A percentile compares a stretch with the other conserved stretches of the same genome.
Conservation (phyloP, 768 basidiomycete species). For the Rhizopogon vinicolor region DNA sequence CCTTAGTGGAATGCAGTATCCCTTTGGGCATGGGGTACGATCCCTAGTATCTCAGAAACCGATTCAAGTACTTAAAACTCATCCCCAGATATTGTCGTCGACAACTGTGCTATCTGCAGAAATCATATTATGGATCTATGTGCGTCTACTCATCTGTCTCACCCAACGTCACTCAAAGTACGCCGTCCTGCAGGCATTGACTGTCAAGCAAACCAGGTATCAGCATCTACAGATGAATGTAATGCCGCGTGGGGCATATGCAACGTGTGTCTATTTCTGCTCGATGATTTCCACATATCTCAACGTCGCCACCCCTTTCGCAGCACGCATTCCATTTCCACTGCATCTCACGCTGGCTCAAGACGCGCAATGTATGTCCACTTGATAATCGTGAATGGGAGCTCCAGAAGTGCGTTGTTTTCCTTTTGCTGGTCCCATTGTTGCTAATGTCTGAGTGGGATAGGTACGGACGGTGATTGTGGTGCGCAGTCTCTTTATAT, state of each 20-base stretch:
- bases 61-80: conserved; percentile 2
- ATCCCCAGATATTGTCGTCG: conserved; percentile 87
- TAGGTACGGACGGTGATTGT: not conserved
- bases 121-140: conserved; percentile 99
- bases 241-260: conserved; percentile 99
- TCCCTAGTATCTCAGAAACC: not conserved
- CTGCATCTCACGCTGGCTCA: conserved; percentile 98
- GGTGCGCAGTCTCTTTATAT: not conserved
- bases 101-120: conserved; percentile 99
- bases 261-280: conserved; percentile 51
- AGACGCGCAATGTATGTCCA: conserved; percentile 94
- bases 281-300: not conserved
- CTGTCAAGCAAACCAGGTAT: conserved; percentile 98
- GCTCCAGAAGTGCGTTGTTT: conserved; percentile 75
- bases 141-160: conserved; percentile 35
- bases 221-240: conserved; percentile 93
- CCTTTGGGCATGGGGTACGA: conserved; percentile 96
- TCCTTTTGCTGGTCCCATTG: no score
- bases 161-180: conserved; percentile 1
- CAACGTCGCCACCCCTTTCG: not conserved
- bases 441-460: not conserved
- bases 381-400: conserved; percentile 97
- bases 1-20: conserved; percentile 96
- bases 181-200: conserved; percentile 77
- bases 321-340: conserved; percentile 99